phyloP scores from a whole-genome alignment of 2,329 filamentous ascomycete species.

The Talaromyces sp. region DNA sequence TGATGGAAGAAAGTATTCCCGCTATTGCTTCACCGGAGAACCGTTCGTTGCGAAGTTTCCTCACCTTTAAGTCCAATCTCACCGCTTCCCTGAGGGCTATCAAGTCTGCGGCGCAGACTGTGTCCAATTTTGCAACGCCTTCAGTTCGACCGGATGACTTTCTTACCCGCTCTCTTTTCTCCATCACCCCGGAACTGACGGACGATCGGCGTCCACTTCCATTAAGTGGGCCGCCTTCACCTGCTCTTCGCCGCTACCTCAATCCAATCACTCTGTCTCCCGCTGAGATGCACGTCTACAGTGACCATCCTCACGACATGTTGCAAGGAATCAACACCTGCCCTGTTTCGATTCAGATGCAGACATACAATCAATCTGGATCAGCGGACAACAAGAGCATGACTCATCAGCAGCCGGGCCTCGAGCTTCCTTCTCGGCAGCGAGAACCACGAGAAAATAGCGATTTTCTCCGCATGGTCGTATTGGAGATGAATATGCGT shows the following conservation, averaged over 20 bases:
- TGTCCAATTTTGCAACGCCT: slow-evolving; percentile 54
- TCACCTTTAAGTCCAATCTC: slow-evolving; percentile 58
- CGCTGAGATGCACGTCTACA: slow-evolving; percentile 42
- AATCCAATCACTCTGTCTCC: slow-evolving; percentile 51
- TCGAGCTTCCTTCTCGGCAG: slow-evolving; percentile 45
- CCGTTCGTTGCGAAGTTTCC: slow-evolving; percentile 31
- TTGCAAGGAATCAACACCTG: slow-evolving; percentile 29
- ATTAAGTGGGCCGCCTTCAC: slow-evolving; percentile 50
- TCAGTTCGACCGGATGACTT: slow-evolving; percentile 54
- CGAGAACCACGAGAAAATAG: slow-evolving; percentile 61
- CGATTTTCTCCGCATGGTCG: slow-evolving; percentile 59
- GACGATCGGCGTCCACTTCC: slow-evolving; percentile 57
- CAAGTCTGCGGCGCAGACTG: slow-evolving; percentile 56
- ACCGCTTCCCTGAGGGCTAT: slow-evolving; percentile 59
- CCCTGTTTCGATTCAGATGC: slow-evolving; percentile 57
- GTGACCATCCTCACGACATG: slow-evolving; percentile 35
- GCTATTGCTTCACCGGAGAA: slow-evolving; percentile 16
- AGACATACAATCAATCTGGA: slow-evolving; percentile 50
- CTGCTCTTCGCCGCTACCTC: slow-evolving; percentile 55
- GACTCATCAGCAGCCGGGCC: slow-evolving; percentile 20
- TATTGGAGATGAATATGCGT: slow-evolving; percentile 65
- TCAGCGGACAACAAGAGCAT: slow-evolving; percentile 31
- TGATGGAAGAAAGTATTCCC: slow-evolving; percentile 7
- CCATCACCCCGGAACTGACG: slow-evolving; percentile 53
- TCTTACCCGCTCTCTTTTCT: slow-evolving; percentile 53